These are phyloP conservation scores for Croton setiger DNA, from an alignment of 441 rosid species.

Conservation along the genomic window DNA sequence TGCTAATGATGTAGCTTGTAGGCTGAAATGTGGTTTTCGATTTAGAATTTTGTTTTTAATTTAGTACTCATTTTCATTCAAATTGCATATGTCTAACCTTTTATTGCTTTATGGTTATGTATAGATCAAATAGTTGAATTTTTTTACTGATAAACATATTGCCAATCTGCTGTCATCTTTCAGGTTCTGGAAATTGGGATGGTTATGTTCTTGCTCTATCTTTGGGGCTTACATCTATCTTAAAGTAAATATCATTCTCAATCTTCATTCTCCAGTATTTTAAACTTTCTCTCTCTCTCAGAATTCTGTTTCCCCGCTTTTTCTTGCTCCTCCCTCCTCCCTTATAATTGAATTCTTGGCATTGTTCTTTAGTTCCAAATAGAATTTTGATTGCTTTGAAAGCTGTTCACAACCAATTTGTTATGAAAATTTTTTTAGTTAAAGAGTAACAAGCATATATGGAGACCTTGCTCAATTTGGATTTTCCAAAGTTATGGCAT, in stretches of 20 bases:
- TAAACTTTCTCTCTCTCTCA: not conserved
- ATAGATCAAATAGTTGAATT: slow-evolving; percentile 7
- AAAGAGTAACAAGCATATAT: not conserved
- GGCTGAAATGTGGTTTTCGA: not conserved
- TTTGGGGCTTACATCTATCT: slow-evolving; percentile 65
- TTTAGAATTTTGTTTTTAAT: not conserved
- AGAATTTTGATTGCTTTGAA: not conserved
- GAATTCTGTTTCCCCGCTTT: not conserved
- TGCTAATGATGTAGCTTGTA: not conserved
- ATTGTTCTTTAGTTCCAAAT: not conserved
- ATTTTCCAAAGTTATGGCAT: not conserved
- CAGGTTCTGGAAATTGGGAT: slow-evolving; percentile 64
- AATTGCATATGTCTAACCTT: not conserved
- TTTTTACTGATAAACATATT: slow-evolving; percentile 11
- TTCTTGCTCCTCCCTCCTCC: not conserved
- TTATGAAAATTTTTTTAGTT: not conserved
- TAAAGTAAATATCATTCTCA: slow-evolving; percentile 52
- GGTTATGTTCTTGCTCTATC: slow-evolving; percentile 72
- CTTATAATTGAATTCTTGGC: not conserved
- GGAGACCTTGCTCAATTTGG: not conserved
- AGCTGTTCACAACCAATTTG: not conserved
- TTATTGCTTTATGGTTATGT: not conserved
- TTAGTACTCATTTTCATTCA: not conserved
- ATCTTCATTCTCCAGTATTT: not conserved
- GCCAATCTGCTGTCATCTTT: slow-evolving; percentile 6